Conservation (phyloP, 2,329 filamentous ascomycete species). For the Calonectria fujianensis region DNA sequence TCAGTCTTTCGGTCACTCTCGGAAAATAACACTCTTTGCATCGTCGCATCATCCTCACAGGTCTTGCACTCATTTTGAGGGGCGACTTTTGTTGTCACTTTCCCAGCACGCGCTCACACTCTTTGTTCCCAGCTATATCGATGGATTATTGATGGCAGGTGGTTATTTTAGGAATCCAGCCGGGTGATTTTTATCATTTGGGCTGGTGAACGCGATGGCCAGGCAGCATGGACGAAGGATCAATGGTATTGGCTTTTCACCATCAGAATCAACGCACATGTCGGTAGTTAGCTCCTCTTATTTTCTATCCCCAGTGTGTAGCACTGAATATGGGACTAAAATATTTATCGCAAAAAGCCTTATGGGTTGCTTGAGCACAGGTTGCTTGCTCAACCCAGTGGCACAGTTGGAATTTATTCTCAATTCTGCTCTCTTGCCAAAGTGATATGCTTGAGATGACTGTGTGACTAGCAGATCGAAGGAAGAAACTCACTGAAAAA, state of each 20-base stretch:
- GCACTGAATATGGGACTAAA: constrained; percentile 6
- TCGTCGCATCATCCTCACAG: not conserved
- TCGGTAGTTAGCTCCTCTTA: constrained; percentile 10
- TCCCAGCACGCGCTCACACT: constrained; percentile 1
- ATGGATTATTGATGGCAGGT: not conserved
- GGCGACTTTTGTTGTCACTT: not conserved
- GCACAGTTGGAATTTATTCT: not conserved
- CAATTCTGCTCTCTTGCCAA: not conserved
- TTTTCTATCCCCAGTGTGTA: constrained; percentile 8
- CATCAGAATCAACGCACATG: not conserved
- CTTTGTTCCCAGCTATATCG: constrained; percentile 8
- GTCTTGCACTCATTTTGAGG: not conserved
- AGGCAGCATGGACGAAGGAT: not conserved
- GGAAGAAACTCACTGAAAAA: too few species aligned
- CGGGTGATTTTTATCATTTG: not conserved
- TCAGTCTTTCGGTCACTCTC: not conserved
- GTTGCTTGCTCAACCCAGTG: not conserved
- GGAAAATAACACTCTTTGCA: not conserved
- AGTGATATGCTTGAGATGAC: not conserved
- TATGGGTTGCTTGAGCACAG: not conserved
- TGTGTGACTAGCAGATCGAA: rapidly evolving
- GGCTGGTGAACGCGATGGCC: not conserved
- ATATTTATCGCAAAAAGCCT: not conserved
- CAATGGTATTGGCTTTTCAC: not conserved
- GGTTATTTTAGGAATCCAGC: not conserved